Percentiles rank a stretch among this genome's conserved stretches.
These are phyloP conservation scores for Claviceps citrina DNA, from an alignment of 2,329 filamentous ascomycete genomes.

Conservation along the genomic window DNA sequence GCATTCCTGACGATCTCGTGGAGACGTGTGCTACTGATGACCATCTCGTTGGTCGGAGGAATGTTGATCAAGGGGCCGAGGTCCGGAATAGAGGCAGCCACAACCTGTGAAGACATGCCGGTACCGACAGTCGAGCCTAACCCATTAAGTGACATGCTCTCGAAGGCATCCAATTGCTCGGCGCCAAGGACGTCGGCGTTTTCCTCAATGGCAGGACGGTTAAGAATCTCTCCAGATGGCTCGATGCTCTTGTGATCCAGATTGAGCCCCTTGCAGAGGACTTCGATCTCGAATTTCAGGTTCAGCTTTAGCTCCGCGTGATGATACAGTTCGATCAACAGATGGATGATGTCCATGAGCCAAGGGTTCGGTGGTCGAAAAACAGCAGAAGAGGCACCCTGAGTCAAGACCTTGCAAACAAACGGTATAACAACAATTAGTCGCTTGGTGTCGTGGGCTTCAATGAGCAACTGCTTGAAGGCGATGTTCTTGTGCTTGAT, in stretches of 20 bases:
- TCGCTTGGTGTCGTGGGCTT: conserved; percentile 84
- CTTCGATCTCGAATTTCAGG: conserved; percentile 96
- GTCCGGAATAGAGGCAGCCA: conserved; percentile 71
- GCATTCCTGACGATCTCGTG: conserved; percentile 71
- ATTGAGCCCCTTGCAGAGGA: conserved; percentile 80
- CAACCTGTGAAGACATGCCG: conserved; percentile 61
- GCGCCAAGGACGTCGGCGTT: conserved; percentile 42
- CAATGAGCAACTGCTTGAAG: conserved; percentile 87
- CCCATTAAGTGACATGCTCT: conserved; percentile 64
- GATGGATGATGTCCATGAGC: conserved; percentile 87
- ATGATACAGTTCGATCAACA: conserved; percentile 87
- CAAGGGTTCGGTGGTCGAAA: conserved; percentile 94
- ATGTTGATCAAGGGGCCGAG: conserved; percentile 65
- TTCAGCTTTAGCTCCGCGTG: conserved; percentile 89
- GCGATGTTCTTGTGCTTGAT: conserved; percentile 95
- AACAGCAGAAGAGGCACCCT: conserved; percentile 70
- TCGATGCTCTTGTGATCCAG: conserved; percentile 89
- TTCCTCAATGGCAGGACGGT: conserved; percentile 51
- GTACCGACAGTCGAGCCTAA: conserved; percentile 53
- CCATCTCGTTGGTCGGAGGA: conserved; percentile 65
- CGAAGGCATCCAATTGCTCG: conserved; percentile 66
- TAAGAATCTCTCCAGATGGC: conserved; percentile 71
- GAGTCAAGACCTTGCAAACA: conserved; percentile 85
- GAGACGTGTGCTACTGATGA: conserved; percentile 53
- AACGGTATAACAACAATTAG: conserved; percentile 90